Evolutionary conservation across 2,329 filamentous ascomycete species (phyloP), one percentile per base, ranked within the genome.

Genomic region (Shiraia bambusicola): DNA sequence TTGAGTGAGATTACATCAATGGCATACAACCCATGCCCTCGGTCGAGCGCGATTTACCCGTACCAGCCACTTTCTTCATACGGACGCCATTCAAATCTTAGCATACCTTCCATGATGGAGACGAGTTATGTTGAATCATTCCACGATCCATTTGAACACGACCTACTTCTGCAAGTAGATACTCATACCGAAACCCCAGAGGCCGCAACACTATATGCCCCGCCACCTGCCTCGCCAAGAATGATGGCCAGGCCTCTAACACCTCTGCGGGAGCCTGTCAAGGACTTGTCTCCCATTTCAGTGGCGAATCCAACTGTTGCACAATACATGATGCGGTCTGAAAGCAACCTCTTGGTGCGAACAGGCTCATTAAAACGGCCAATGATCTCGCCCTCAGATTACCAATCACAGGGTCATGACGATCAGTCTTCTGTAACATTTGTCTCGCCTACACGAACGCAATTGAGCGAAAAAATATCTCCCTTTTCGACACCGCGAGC

Each of bases 141-240:
- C 28, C 36, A 45, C 11, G 57, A 59, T n/a, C 48, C 55, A 2
- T 59, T 61, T 34, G 61, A 65, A 32, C 54, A 61, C 27, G 63
- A 63, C 28, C 39, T 66, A 3, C 52, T 60, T 13, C 47, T 66
- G 3, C 56, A 58, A 13, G 56, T 66, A 5, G 58, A 61, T 14
- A 28, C 54, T 15, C 44, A 53, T 17, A 56, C 56, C 6, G 61
- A 64, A 31, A 65, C 62, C 3, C 54, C 55, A 12, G 55, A 64
- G 22, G 63, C 56, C 5, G 56, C 62, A 10, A 46, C 58, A 0
- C 41, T 66, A 27, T 55, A 55, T 5, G 58, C 57, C 13, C 47
- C 58, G 27, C 44, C 56, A 15, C 48, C 56, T 24, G 12, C 19
- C 13, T 53, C 54, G 9, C 50, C 53, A n/a, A 51, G 49, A 26